Percentiles rank a stretch among this genome's conserved stretches.
Conservation (phyloP, 208 protist genomes). For the Leishmania arabica region DNA sequence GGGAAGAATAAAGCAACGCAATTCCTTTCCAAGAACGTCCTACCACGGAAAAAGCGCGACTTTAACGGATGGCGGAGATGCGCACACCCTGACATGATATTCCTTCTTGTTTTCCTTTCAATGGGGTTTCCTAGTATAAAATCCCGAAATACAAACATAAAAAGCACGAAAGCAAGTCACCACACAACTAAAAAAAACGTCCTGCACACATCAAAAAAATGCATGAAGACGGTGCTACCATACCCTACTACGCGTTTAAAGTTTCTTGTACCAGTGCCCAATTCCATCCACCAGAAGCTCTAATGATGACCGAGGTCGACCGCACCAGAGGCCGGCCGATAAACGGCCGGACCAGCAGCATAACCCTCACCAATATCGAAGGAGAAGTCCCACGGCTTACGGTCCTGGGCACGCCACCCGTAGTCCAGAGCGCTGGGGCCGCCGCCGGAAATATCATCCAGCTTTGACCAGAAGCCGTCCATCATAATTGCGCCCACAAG, state of each 20-base stretch:
- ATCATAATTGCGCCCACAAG: slow-evolving; percentile 77
- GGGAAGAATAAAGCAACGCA: neutral
- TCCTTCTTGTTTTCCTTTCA: neutral
- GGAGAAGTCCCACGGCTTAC: slow-evolving; percentile 89
- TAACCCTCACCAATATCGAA: slow-evolving; percentile 91
- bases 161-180: neutral
- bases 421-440: slow-evolving; percentile 80
- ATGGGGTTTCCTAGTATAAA: neutral
- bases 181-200: neutral
- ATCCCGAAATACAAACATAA: too few relatives aligned
- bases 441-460: slow-evolving; percentile 83
- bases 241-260: neutral
- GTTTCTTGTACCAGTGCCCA: neutral
- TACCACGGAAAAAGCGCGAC: neutral
- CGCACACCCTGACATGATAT: neutral
- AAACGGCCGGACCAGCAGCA: slow-evolving; percentile 70
- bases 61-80: neutral
- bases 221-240: neutral
- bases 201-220: neutral
- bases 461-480: slow-evolving; percentile 82
- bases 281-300: neutral
- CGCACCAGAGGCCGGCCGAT: slow-evolving; percentile 72
- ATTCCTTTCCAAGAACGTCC: neutral
- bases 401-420: slow-evolving; percentile 70
- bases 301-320: slow-evolving; percentile 81